Conservation (phyloP, 345 rosid genomes). For the Cochlearia excelsa region DNA sequence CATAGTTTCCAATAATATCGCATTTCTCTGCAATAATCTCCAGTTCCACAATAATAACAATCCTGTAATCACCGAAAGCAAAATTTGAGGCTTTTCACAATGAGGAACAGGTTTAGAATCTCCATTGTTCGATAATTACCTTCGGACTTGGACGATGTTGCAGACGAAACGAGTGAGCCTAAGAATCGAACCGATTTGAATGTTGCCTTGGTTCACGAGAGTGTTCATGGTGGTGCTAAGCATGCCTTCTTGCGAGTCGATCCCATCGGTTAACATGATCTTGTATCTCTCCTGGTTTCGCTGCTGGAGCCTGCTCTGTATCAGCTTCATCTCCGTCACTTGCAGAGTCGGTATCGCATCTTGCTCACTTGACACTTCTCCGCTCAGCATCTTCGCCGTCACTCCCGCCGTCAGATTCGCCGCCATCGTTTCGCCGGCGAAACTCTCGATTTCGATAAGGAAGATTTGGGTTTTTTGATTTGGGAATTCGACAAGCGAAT, state of each 20-base stretch:
- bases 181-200: slow-evolving; percentile 65
- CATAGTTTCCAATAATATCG: slow-evolving; percentile 54
- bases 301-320: slow-evolving; percentile 47
- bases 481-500: too few species aligned
- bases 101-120: too few species aligned
- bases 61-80: slow-evolving; percentile 40
- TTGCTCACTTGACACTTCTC: slow-evolving; percentile 43
- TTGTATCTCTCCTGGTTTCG: slow-evolving; percentile 46
- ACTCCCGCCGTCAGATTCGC: slow-evolving; percentile 61
- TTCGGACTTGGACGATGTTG: slow-evolving; percentile 57
- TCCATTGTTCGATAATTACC: slow-evolving; percentile 32
- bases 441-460: not conserved
- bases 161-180: slow-evolving; percentile 55
- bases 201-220: slow-evolving; percentile 44
- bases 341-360: slow-evolving; percentile 66
- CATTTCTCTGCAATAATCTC: slow-evolving; percentile 46
- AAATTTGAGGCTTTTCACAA: too few species aligned
- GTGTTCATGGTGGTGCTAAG: slow-evolving; percentile 56
- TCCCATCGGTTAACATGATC: slow-evolving; percentile 66
- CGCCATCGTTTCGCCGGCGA: slow-evolving; percentile 31
- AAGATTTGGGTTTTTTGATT: too few species aligned
- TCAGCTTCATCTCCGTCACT: slow-evolving; percentile 62
- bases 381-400: slow-evolving; percentile 45
- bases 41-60: slow-evolving; percentile 61
- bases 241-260: slow-evolving; percentile 59